phyloP scores from a whole-genome alignment of 768 basidiomycete genomes.

The Mycena amicta region DNA sequence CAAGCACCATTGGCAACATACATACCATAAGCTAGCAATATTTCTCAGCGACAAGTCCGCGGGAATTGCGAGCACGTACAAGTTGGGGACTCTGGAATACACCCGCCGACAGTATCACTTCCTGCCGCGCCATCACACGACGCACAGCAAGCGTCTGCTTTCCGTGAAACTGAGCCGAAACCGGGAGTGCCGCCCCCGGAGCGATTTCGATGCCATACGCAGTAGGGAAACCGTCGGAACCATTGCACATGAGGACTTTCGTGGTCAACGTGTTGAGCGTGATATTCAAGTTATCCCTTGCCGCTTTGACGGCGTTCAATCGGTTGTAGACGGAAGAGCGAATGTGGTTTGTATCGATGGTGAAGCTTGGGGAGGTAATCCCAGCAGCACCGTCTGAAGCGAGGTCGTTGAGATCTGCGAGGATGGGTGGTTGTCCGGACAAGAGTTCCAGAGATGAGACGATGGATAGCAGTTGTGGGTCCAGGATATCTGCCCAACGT shows the following conservation, averaged over 20 bases:
- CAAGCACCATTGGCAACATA: no score
- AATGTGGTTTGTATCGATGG: constrained; percentile 26
- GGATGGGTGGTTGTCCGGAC: constrained; percentile 6
- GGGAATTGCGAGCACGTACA: constrained; percentile 4
- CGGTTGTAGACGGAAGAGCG: constrained; percentile 21
- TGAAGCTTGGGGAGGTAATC: constrained; percentile 27
- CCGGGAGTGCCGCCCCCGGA: constrained; percentile 21
- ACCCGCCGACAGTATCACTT: constrained; percentile 25
- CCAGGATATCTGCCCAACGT: constrained; percentile 19
- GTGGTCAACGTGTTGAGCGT: constrained; percentile 19
- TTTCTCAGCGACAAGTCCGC: neutral
- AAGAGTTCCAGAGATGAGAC: neutral
- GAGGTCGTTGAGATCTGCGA: constrained; percentile 22
- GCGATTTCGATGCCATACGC: constrained; percentile 25
- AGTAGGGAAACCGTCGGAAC: constrained; percentile 12
- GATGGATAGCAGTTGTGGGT: constrained; percentile 20
- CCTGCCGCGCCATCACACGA: constrained; percentile 21
- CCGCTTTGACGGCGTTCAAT: constrained; percentile 6
- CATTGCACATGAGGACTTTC: constrained; percentile 19
- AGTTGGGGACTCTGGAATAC: constrained; percentile 27
- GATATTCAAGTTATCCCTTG: constrained; percentile 13
- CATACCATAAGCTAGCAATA: constrained; percentile 19
- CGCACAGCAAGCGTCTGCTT: constrained; percentile 15
- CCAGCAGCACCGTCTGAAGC: constrained; percentile 14
- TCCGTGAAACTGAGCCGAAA: constrained; percentile 22